Evolutionary conservation across 139 green algal genomes (phyloP), one percentile per base, ranked within the genome.

Genomic region (Micromonas pusilla): DNA sequence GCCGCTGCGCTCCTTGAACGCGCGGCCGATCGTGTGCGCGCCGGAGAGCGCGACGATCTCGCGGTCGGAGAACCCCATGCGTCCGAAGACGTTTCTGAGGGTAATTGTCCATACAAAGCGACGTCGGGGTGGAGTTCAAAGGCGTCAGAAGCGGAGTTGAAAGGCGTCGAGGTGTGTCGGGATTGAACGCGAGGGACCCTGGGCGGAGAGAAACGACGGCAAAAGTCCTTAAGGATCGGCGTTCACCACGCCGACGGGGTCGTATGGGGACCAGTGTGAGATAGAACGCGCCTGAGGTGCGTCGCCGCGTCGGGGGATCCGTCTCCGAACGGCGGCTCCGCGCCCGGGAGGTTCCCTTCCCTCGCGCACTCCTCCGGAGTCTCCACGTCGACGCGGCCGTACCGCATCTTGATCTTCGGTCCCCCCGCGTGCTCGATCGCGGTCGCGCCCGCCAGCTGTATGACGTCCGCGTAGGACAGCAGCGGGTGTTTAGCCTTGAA

Each of bases 321-420:
- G 2, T 85, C 80, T 26, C 5, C 68, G 31, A 28, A 66, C 16
- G 82, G 82, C 83, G 90, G 81, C 65, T 72, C 71, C 3, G 84
- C 92, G 74, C 95, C 91, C 20, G 92, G 92, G 80, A 97, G 83
- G 34, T 89, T 86, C 52, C 91, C 91, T 57, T 97, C 89, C 2
- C 89, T 89, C 19, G 73, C 21, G 52, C 38, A 45, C 34, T 52
- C 45, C 16, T 34, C 20, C 21, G 65, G 36, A 19, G 0, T 3
- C 36, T 2, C 28, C 9, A 31, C 76, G 30, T 84, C 80, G 19
- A 73, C 31, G 3, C 80, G 37, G 6, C 80, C 80, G 25, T 57
- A 72, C 25, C 60, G 62, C n/a, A 66, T 53, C 23, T 37, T 28
- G 6, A 81, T 68, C 16, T 73, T 54, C n/a, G 80, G 80, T 84